phyloP scores from a whole-genome alignment of 495 filamentous ascomycete species.

The Lasiosphaeriaceae sp. region DNA sequence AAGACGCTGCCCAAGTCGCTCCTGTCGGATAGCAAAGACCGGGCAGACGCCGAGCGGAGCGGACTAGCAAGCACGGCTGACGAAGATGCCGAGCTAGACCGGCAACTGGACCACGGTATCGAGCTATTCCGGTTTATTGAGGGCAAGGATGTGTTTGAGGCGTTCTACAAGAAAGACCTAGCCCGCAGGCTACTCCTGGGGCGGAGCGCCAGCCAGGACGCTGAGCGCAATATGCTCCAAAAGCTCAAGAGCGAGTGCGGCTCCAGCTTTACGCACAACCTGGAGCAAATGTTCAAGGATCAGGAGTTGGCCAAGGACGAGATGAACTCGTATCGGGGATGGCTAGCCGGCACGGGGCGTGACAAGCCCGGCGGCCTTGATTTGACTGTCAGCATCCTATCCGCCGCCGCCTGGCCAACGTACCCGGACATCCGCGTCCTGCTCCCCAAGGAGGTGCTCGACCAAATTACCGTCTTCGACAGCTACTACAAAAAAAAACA shows the following conservation, averaged over 20 bases:
- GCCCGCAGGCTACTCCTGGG: constrained; percentile 84
- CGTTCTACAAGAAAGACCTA: constrained; percentile 97
- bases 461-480: constrained; percentile 69
- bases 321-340: constrained; percentile 67
- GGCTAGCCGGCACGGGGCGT: constrained; percentile 40
- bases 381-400: constrained; percentile 81
- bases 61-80: constrained; percentile 59
- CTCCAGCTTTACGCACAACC: constrained; percentile 86
- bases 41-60: constrained; percentile 50
- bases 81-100: constrained; percentile 84
- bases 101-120: constrained; percentile 84
- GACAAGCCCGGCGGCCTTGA: constrained; percentile 59
- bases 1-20: constrained; percentile 68
- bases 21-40: constrained; percentile 46
- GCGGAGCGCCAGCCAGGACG: constrained; percentile 87
- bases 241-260: constrained; percentile 93
- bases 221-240: constrained; percentile 89
- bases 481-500: constrained; percentile 81
- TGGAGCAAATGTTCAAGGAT: constrained; percentile 99
- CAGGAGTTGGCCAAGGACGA: constrained; percentile 86
- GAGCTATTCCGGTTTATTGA: constrained; percentile 96
- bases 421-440: constrained; percentile 77
- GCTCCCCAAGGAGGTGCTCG: constrained; percentile 67
- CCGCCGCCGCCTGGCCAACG: constrained; percentile 83
- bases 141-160: constrained; percentile 96